Base-by-base conservation (phyloP, 192 early-diverging fungal species). In the Gamsiella multidivaricata region DNA sequence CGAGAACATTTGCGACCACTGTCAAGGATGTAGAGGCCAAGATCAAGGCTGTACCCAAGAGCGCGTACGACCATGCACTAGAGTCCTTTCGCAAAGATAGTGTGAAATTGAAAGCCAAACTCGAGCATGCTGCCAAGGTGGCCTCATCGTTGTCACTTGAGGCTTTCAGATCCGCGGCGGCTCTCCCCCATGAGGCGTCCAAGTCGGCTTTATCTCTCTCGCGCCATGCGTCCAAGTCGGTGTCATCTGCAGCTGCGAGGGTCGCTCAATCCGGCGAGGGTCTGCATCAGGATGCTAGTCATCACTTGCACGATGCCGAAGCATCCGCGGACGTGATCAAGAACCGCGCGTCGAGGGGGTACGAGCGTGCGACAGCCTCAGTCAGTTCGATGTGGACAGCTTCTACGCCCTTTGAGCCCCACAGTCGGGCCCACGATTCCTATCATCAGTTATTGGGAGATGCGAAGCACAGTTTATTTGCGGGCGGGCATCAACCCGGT, bases 41-140 rank as follows among this genome's bases (percentile, higher is more conserved):
- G 55, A 76, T 76, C 56, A 76, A 76, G 61, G 41, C 72, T 0
- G 59, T 43, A 0, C 72, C 64, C 52, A 76, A 67, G 57, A 60
- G 67, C 18, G 57, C 72, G 6, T 76, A 76, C 29, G 72, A 76
- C 11, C 23, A 34, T 28, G 72, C 64, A 9, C 22, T 76, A 4
- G 72, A 76, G 22, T 20, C 57, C 3, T 76, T 76, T 45, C 52
- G 67, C 58, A 66, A 42, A 43, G 72, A 67, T 3, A 76, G 64
- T 7, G 64, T 57, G 7, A 56, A 76, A 20, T 45, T 76, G 25
- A 66, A 67, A 20, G 39, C 53, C 26, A 76, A 67, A 26, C 57
- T 76, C 17, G 72, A 76, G 42, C 54, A 64, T 3, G 56, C 59
- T 15, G 72, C 72, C 36, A 37, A 61, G 39, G 65, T 43, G 0